phyloP scores from a whole-genome alignment of 352 stramenopile species.

The Phytophthora europaea region DNA sequence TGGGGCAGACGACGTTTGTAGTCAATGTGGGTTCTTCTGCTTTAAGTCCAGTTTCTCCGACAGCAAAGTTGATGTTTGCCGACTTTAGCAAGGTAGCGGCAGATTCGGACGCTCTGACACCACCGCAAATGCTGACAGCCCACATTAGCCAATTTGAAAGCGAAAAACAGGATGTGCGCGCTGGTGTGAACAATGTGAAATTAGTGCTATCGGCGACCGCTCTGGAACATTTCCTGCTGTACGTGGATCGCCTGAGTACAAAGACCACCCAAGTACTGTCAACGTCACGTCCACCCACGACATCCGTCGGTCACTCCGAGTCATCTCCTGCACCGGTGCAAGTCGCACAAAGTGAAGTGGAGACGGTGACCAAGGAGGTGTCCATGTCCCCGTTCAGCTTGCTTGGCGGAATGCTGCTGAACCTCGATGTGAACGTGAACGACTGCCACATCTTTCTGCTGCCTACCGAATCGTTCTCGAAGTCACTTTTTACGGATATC shows the following conservation, averaged over 20 bases:
- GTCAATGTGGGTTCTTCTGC: slow-evolving; percentile 56
- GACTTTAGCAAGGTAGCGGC: slow-evolving; percentile 56
- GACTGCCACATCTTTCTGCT: slow-evolving; percentile 67
- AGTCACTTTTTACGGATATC: slow-evolving; percentile 66
- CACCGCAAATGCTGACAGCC: slow-evolving; percentile 58
- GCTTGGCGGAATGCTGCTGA: slow-evolving; percentile 62
- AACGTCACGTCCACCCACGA: slow-evolving; percentile 46
- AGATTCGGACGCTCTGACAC: slow-evolving; percentile 35
- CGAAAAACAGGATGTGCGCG: slow-evolving; percentile 55
- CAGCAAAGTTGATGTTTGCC: slow-evolving; percentile 61
- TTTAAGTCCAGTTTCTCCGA: slow-evolving; percentile 45
- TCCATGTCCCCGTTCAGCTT: slow-evolving; percentile 76
- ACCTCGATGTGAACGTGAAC: slow-evolving; percentile 59
- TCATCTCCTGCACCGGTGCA: slow-evolving; percentile 36
- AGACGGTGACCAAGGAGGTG: slow-evolving; percentile 45
- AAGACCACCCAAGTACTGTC: slow-evolving; percentile 64
- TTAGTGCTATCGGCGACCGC: slow-evolving; percentile 51
- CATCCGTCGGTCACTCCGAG: slow-evolving; percentile 37
- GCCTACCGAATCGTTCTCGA: slow-evolving; percentile 57
- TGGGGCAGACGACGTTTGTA: slow-evolving; percentile 62
- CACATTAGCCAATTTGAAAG: slow-evolving; percentile 56
- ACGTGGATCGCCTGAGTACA: slow-evolving; percentile 65
- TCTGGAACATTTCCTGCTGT: slow-evolving; percentile 76
- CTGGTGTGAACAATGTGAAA: slow-evolving; percentile 58
- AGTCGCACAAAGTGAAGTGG: slow-evolving; percentile 44